Conservation (phyloP, 2,329 filamentous ascomycete species). For the Colletotrichum salicis region DNA sequence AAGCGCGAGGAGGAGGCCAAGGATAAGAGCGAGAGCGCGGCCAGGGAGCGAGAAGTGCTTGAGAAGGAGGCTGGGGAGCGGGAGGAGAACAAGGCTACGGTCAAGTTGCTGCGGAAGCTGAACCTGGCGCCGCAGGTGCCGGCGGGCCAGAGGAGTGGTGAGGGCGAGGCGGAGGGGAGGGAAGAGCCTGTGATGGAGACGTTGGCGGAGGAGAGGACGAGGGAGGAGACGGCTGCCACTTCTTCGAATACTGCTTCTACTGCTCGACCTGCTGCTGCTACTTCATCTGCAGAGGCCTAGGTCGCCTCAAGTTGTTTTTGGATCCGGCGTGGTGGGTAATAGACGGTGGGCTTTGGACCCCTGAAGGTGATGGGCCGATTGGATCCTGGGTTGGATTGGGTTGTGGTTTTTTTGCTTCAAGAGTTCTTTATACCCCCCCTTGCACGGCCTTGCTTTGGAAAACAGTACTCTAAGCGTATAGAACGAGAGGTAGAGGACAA, state of each 20-base stretch:
- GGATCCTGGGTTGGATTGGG: too few relatives aligned
- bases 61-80: conserved; percentile 55
- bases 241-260: background rate
- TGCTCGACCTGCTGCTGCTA: background rate
- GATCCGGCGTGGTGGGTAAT: background rate
- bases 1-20: conserved; percentile 67
- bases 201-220: conserved; percentile 25
- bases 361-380: background rate
- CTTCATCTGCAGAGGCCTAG: background rate
- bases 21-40: conserved; percentile 70
- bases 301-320: background rate
- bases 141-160: conserved; percentile 38
- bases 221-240: background rate
- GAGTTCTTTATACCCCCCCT: conserved; percentile 6
- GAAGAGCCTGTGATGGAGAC: conserved; percentile 27
- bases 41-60: conserved; percentile 58
- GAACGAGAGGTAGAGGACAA: background rate
- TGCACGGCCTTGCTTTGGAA: background rate
- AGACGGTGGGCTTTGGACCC: background rate
- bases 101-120: conserved; percentile 54
- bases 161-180: conserved; percentile 14
- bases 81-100: conserved; percentile 39
- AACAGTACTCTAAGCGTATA: background rate
- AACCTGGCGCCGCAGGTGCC: conserved; percentile 45
- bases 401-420: background rate